Conservation (phyloP, 768 basidiomycete species). For the Dioszegia crocea region DNA sequence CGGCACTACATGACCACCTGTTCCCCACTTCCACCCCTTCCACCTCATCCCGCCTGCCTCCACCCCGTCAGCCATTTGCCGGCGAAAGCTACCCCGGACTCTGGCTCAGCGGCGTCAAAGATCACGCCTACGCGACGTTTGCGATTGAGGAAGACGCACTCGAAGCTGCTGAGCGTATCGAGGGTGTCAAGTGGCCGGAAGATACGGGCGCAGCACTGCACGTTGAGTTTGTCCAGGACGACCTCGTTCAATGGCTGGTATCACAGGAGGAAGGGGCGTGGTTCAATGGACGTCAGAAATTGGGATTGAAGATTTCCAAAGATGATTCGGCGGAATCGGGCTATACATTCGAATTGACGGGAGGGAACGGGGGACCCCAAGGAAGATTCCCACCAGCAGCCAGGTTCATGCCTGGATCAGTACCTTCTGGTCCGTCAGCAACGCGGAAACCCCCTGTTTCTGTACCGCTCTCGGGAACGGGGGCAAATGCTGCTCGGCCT, state of each 20-base stretch:
- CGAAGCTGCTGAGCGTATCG: conserved; percentile 27
- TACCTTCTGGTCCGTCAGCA: not conserved
- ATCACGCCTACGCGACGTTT: conserved; percentile 38
- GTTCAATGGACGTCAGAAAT: conserved; percentile 44
- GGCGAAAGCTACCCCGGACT: conserved; percentile 22
- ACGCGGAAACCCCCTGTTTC: conserved; percentile 3
- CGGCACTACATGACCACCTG: conserved; percentile 36
- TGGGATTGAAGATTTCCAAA: conserved; percentile 32
- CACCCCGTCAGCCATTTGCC: conserved; percentile 26
- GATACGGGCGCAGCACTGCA: conserved; percentile 35
- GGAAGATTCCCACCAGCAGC: conserved; percentile 9
- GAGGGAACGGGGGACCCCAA: conserved; percentile 5
- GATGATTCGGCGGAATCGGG: conserved; percentile 14
- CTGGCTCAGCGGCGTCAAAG: conserved; percentile 41
- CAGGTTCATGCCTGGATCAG: not conserved
- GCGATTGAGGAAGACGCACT: conserved; percentile 20
- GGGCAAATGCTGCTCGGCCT: conserved; percentile 1
- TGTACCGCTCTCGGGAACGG: conserved; percentile 4
- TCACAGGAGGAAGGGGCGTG: conserved; percentile 45
- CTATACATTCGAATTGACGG: conserved; percentile 21
- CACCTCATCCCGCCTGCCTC: conserved; percentile 13
- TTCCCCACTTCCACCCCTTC: conserved; percentile 14
- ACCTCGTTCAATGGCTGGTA: conserved; percentile 34
- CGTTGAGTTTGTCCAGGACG: conserved; percentile 44
- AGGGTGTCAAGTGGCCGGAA: conserved; percentile 37